Conservation (phyloP, 768 basidiomycete species). For the Tulasnella sp. region DNA sequence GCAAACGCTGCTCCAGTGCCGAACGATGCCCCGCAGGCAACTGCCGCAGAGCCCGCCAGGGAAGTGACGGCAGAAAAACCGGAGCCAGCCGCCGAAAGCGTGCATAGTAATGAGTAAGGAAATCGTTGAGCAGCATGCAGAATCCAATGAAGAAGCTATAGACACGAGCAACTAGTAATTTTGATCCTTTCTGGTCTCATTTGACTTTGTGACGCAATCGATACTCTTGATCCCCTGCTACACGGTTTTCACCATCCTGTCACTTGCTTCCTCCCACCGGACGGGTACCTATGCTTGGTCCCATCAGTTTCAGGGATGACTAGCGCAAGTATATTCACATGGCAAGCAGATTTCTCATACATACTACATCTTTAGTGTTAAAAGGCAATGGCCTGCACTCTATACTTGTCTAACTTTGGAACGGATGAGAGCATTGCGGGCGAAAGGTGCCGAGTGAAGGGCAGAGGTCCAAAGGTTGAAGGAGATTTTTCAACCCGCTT, state of each 20-base stretch:
- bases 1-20: background rate
- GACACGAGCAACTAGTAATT: slow-evolving; percentile 10
- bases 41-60: background rate
- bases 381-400: background rate
- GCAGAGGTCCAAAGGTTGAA: no score
- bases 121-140: background rate
- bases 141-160: slow-evolving; percentile 5
- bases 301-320: background rate
- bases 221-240: background rate
- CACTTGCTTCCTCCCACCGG: background rate
- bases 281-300: background rate
- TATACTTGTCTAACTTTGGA: background rate
- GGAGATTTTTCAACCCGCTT: no score
- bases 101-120: background rate
- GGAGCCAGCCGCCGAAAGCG: slow-evolving; percentile 2
- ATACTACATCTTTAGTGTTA: background rate
- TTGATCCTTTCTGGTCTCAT: background rate
- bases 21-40: background rate
- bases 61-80: background rate
- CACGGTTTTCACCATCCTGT: background rate
- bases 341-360: background rate
- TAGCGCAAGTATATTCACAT: background rate
- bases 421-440: no score
- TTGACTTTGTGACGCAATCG: background rate
- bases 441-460: no score